Conservation (phyloP, 2,329 filamentous ascomycete genomes). For the Scorias spongiosa region DNA sequence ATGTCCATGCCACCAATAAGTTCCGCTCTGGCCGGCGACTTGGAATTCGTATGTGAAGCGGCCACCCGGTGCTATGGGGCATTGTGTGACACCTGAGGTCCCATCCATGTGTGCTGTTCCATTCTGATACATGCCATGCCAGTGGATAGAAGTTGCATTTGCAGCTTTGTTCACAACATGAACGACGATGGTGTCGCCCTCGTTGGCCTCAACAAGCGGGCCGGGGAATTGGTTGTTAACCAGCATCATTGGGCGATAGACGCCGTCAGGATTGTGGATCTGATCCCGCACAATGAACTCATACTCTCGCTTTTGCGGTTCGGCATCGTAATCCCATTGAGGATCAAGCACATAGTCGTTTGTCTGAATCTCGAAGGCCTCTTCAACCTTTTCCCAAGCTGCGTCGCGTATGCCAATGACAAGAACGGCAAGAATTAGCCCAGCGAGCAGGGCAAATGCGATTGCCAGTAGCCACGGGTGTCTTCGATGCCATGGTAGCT, state of each 20-base stretch:
- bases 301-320: slow-evolving; percentile 39
- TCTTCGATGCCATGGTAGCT: background rate
- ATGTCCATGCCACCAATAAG: slow-evolving; percentile 50
- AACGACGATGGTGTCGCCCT: slow-evolving; percentile 53
- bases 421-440: background rate
- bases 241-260: slow-evolving; percentile 26
- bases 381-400: background rate
- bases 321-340: slow-evolving; percentile 39
- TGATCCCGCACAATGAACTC: slow-evolving; percentile 46
- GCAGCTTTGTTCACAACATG: slow-evolving; percentile 46
- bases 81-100: slow-evolving; percentile 47
- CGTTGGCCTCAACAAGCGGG: slow-evolving; percentile 27
- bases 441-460: background rate
- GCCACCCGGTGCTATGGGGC: slow-evolving; percentile 42
- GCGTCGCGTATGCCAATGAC: background rate
- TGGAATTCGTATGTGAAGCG: slow-evolving; percentile 49
- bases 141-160: slow-evolving; percentile 48
- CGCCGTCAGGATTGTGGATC: slow-evolving; percentile 43
- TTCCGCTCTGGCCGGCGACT: slow-evolving; percentile 26
- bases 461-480: background rate
- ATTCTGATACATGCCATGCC: slow-evolving; percentile 55
- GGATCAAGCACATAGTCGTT: slow-evolving; percentile 43
- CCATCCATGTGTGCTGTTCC: slow-evolving; percentile 54
- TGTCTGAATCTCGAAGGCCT: slow-evolving; percentile 10
- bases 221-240: slow-evolving; percentile 27